Evolutionary conservation across 768 basidiomycete genomes (phyloP), one percentile per base, ranked within the genome.

Genomic region (Kwoniella heveanensis): DNA sequence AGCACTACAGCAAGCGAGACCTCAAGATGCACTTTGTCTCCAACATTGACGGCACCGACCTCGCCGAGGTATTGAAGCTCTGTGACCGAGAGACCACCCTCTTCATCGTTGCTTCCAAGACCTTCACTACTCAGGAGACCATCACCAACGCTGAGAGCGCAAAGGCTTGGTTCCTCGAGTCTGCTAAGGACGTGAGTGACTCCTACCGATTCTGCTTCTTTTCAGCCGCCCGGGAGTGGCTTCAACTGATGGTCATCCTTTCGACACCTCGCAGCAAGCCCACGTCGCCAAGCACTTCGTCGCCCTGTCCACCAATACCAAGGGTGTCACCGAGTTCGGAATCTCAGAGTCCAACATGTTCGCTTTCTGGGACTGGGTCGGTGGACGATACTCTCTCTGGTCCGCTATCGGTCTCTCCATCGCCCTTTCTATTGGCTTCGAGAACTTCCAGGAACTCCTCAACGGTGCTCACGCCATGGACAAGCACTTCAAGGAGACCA

Each of bases 351-450:
- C 85, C 70, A 97, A 97, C 83, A 99, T 99, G 94, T 99, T 99
- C 87, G 88, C 90, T 78, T 98, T 99, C 87, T 99, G 95, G 95
- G 96, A 98, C 82, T 99, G 96, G 96, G 96, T 99, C 67, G 96
- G 96, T 66, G 96, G 96, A 26, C 87, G 95, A 67, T 99, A 99
- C 86, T 92, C 90, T 72, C 84, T 99, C 68, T 98, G 96, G 95
- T 93, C 91, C 66, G 95, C 96, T 29, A 97, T 99, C 71, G 96
- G 96, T 63, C 84, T 98, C 63, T 90, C 91, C 49, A 98, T 99
- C 81, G 90, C 91, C 39, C 83, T 98, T 54, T 89, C 88, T 50
- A 90, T 98, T 72, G 96, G 96, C 2, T 96, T 87, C 78, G 90
- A 96, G 37, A 90, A 94, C 84, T 98, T 98, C 79, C 88, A 90